Evolutionary conservation across 2,329 filamentous ascomycete species (phyloP), one percentile per base, ranked within the genome.

Genomic region (Aaosphaeria arxii): DNA sequence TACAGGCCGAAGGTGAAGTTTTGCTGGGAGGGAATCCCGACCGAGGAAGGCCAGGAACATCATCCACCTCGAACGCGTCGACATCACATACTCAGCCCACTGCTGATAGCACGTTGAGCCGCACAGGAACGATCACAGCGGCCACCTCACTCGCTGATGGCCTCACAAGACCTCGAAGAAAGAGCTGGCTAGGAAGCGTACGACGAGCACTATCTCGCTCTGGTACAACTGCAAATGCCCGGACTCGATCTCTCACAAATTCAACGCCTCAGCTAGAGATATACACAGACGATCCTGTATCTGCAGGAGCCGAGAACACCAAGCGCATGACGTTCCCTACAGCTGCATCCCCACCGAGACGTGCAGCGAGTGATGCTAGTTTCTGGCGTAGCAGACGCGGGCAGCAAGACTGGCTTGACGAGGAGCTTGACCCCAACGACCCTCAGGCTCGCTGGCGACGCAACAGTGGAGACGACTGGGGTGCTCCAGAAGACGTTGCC

Each of bases 1-100:
- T 77, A 3, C 78, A 78, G 57, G 71, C 72, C 11, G 79, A 83
- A 62, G 76, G 77, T 11, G 74, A 80, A 44, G 72, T 73, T 3
- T 69, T 83, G 1, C 73, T 83, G 29, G 74, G 74, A 4, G 74
- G 75, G 4, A 67, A 63, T 13, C 67, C 63, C 7, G 66, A 70
- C 30, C 52, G 59, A 44, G 39, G 49, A 30, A 52, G 71, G 52
- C 61, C 67, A 44, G 46, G 59, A 3, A 69, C 66, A 4, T 57
- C 63, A 1, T 67, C 64, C 7, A 61, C 59, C 3, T 63, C 60
- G 6, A 57, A 58, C 24, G 55, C 55, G 5, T 66, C 64, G 1
- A 61, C 54, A 36, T 48, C 57, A 5, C 55, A 62, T 7, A 51
- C 57, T 2, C 52, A 57, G 31, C 56, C 46, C 4, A 59, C 64